A percentile compares a stretch with the other conserved stretches of the same genome.
Conservation (phyloP, 306 rosid genomes). For the Prunus kanzakura region DNA sequence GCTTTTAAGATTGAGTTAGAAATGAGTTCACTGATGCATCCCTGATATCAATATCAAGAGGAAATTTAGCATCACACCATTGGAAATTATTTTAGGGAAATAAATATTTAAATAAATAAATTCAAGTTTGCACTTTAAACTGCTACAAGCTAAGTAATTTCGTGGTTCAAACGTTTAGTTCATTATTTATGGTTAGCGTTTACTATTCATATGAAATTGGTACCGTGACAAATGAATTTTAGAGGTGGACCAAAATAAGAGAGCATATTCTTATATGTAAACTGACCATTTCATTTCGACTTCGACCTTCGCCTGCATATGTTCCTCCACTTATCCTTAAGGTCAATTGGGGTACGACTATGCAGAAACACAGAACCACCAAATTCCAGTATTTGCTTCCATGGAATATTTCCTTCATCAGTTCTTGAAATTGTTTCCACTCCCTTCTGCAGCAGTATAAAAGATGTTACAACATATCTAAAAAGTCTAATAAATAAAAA, state of each 20-base stretch:
- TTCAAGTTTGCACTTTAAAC: not conserved
- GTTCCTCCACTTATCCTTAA: conserved; percentile 71
- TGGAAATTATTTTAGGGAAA: not conserved
- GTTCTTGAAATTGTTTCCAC: conserved; percentile 32
- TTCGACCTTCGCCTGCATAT: conserved; percentile 35
- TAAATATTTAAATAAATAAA: not conserved
- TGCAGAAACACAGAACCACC: conserved; percentile 47
- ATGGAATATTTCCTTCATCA: conserved; percentile 35
- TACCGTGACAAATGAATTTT: not conserved
- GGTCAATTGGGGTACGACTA: conserved; percentile 42
- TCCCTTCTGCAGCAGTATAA: conserved; percentile 48
- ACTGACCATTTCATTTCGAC: conserved; percentile 16
- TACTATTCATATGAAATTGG: not conserved
- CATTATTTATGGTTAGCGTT: not conserved
- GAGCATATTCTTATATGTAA: conserved; percentile 1
- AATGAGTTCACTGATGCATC: not conserved
- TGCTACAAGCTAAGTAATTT: not conserved
- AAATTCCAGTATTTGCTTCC: conserved; percentile 56
- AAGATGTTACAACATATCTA: not conserved
- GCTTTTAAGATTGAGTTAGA: not conserved
- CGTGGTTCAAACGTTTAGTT: not conserved
- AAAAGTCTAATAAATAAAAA: not conserved
- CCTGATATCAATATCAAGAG: not conserved
- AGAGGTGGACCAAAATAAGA: not conserved
- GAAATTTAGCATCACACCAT: not conserved